Base-by-base conservation (phyloP, 495 filamentous ascomycete species). In the Aspergillus haitiensis region DNA sequence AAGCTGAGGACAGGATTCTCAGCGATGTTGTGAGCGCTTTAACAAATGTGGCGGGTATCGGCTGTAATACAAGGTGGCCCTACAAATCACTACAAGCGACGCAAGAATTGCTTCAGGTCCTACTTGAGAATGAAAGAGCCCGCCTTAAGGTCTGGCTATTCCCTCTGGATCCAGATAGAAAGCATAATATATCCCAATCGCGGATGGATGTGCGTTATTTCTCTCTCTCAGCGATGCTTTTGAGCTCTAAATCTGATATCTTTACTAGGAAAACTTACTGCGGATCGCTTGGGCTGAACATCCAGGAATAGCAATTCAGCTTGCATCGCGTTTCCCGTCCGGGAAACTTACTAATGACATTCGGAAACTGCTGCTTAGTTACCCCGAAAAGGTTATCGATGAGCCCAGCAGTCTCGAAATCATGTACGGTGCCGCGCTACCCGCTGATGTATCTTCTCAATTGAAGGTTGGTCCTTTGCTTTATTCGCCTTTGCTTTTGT, bases 101-200 rank as follows among this genome's bases (percentile, higher is more conserved):
- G 70, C 91, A 96, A 67, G 85, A 89, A 31, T 78, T 99, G 16
- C 76, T 98, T 10, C 80, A 86, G 12, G 67, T 88, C 6, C 81
- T 99, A 2, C 72, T 98, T 33, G 86, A 93, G 49, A 96, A 92
- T 66, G 95, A 99, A 72, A 84, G 88, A 65, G 81, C 82, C 11
- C 86, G 95, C 36, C 78, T 99, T 13, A 82, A 81, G 33, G 93
- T 97, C 47, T 99, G 95, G 95, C 81, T 97, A 27, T 87, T 86
- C 62, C 95, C 95, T 2, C 72, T 96, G 34, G 84, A 86, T 52
- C 88, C 93, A 36, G 78, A 85, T 50, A 79, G 77, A 36, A 86
- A 82, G 63, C 81, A 86, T 64, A 68, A 79, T 46, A 76, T 81
- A 47, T 71, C 76, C 46, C 72, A 75, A 34, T 58, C 70, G 53